These are phyloP conservation scores for Falciphora oryzae DNA, from an alignment of 2,329 filamentous ascomycete genomes.

Conservation along the genomic window DNA sequence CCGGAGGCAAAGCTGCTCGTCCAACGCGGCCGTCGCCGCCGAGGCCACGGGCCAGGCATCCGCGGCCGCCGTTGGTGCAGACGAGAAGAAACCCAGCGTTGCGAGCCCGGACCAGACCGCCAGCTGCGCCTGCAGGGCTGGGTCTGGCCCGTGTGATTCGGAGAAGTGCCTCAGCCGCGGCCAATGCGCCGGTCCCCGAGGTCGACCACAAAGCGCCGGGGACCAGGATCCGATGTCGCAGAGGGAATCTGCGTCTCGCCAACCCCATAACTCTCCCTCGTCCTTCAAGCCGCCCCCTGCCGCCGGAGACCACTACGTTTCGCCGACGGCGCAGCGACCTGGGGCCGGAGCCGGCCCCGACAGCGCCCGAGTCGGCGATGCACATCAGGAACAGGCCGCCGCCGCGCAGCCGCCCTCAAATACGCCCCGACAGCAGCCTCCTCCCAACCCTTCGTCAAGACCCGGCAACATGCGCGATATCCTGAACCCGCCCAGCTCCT, in stretches of 20 bases:
- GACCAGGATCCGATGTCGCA: constrained; percentile 61
- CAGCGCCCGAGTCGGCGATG: background rate
- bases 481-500: constrained; percentile 1
- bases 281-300: constrained; percentile 9
- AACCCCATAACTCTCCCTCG: constrained; percentile 41
- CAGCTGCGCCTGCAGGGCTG: constrained; percentile 15
- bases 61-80: constrained; percentile 14
- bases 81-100: constrained; percentile 15
- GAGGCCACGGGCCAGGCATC: constrained; percentile 8
- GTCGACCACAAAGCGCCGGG: constrained; percentile 45
- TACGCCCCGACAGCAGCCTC: constrained; percentile 10
- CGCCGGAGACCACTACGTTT: constrained; percentile 1
- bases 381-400: background rate
- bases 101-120: constrained; percentile 11
- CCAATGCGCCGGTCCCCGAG: constrained; percentile 54
- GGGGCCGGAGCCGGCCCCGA: background rate
- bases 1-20: constrained; percentile 14
- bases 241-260: constrained; percentile 50
- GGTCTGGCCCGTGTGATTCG: constrained; percentile 12
- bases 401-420: background rate
- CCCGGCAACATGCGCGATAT: constrained; percentile 6
- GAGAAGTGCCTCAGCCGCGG: constrained; percentile 22
- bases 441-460: constrained; percentile 18
- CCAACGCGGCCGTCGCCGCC: constrained; percentile 13
- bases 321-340: background rate